Conservation (phyloP, 179 eudicot genomes). For the Heliamphora pulchella region DNA sequence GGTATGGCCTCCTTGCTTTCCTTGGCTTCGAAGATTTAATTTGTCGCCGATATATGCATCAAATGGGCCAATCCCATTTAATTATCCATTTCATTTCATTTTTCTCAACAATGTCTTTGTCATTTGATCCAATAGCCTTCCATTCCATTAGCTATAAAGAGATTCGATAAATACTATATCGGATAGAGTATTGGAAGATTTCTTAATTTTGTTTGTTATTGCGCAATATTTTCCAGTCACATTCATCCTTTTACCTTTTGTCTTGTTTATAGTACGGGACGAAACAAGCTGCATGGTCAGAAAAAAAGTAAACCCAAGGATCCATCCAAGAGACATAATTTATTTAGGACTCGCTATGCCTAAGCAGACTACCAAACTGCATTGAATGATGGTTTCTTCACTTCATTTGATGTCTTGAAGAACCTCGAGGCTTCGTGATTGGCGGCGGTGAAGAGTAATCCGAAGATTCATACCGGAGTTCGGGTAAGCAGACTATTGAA, state of each 20-base stretch:
- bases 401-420: not conserved
- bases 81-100: not conserved
- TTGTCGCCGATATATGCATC: too few species aligned
- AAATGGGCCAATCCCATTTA: too few species aligned
- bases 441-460: not conserved
- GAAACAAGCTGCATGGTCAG: constrained; percentile 33
- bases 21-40: too few species aligned
- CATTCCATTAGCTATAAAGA: too few species aligned
- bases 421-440: not conserved
- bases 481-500: not conserved
- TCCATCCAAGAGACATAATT: constrained; percentile 70
- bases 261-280: constrained; percentile 46
- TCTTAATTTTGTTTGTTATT: not conserved
- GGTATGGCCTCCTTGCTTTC: too few species aligned
- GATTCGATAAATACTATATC: too few species aligned
- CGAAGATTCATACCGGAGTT: not conserved
- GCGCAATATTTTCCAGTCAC: not conserved
- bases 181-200: not conserved
- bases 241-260: not conserved
- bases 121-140: too few species aligned
- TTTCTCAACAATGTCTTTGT: too few species aligned
- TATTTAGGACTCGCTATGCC: constrained; percentile 73
- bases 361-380: constrained; percentile 10
- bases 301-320: constrained; percentile 75
- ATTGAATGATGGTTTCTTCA: not conserved